Evolutionary conservation across 2,329 filamentous ascomycete genomes (phyloP), one percentile per base, ranked within the genome.

Genomic region (Arthrobotrys entomopaga): DNA sequence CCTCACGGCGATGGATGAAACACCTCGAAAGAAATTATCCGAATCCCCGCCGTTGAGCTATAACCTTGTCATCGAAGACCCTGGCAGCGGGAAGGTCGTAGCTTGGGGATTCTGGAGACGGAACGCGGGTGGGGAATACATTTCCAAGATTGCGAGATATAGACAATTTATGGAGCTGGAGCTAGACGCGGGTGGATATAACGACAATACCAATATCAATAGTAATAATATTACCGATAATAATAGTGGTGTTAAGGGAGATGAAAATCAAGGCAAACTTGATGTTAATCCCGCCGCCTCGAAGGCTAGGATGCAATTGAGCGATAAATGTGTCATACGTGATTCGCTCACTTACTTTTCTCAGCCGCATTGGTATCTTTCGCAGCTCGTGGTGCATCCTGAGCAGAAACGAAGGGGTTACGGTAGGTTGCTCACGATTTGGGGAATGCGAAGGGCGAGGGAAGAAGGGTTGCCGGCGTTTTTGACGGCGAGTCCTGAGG

Each of bases 331-430:
- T 29, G 38, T 34, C 1, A 11, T 53, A 2, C n/a, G 6, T 6
- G 69, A 74, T 20, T 53, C 40, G 0, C 6, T 66, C 22, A 40
- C 16, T 13, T 42, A 66, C 19, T 66, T 74, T 16, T 24, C 49
- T 13, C 11, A 19, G 2, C 43, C 52, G n/a, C 63, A 74, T 15
- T 67, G 59, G 57, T 74, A 74, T n/a, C 57, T 74, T 7, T 74
- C 70, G n/a, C 63, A 58, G 6, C 53, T 74, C 15, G n/a, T 64
- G 6, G 70, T 74, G 2, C 70, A 63, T 26, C 70, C 70, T 11
- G 16, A 19, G 3, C 52, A 67, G 6, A 58, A 64, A 22, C 26
- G 70, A 20, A 58, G 53, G 8, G 63, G 63, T 1, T 53, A 46
- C 7, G 70, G 70, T 0, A 58, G 49, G 1, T 3, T 57, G 0